Base-by-base conservation (phyloP, 495 filamentous ascomycete species). In the Lasiosphaeriaceae sp. region DNA sequence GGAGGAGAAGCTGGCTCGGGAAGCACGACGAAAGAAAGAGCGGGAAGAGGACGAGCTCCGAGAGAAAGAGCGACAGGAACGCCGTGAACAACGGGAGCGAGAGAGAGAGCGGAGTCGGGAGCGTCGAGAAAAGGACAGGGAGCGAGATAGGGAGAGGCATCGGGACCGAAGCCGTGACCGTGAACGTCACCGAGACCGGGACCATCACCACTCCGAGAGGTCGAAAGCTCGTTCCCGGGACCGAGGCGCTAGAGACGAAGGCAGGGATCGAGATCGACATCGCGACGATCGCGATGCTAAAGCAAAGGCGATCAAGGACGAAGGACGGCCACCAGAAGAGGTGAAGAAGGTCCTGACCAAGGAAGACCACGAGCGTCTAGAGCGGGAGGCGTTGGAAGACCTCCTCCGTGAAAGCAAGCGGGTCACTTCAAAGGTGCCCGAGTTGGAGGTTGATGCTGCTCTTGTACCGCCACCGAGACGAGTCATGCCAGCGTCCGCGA, bases 31-130 rank as follows among this genome's bases (percentile, higher is more conserved):
- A n/a, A 78, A 82, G 60, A 74, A 74, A 64, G 76, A 80, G 53
- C 70, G 72, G 19, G 75, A 80, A 37, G 79, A 85, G 54, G 84
- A 85, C 17, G 83, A 86, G 50, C 80, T 84, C n/a, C 68, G 77
- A 29, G 77, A 84, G 61, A 73, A 76, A 65, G 77, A 82, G 56
- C 71, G 76, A 22, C 71, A 73, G n/a, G 80, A 86, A 57, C 76
- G 83, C 47, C 78, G 84, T 23, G 77, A 79, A 26, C 80, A 84
- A 61, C 77, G 82, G 29, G 80, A 84, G 56, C 69, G 75, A 44
- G 80, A 82, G 50, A 74, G 78, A 55, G 78, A 81, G 50, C 77
- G 77, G 46, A 81, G 84, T 47, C 79, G 82, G 16, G 79, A 83
- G 58, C 81, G 83, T 59, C 77, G 77, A 26, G 75, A 82, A 35